Conservation (phyloP, 352 stramenopile species). For the Blastocystis sp. region DNA sequence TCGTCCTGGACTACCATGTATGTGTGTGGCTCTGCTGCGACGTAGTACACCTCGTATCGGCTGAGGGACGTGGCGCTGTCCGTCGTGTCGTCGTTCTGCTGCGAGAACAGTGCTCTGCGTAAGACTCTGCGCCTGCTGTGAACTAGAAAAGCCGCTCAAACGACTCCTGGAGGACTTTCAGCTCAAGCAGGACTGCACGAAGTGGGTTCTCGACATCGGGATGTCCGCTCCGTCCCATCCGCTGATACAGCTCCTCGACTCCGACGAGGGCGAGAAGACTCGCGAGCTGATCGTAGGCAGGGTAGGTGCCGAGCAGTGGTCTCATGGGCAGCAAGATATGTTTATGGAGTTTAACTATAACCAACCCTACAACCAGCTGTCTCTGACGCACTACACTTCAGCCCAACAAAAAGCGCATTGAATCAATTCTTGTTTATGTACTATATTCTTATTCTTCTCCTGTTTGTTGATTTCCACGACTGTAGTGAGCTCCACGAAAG, state of each 20-base stretch:
- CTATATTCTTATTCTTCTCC: neutral
- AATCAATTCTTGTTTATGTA: neutral
- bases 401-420: neutral
- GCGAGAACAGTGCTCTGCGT: neutral
- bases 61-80: neutral
- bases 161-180: neutral
- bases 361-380: constrained; percentile 40
- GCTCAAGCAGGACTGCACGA: neutral
- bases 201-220: constrained; percentile 13
- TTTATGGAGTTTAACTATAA: constrained; percentile 48
- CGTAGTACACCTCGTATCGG: neutral
- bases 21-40: neutral
- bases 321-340: constrained; percentile 5
- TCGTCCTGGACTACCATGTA: constrained; percentile 13
- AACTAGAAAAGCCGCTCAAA: neutral
- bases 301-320: neutral
- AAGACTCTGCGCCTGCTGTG: neutral
- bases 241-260: neutral
- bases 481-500: neutral
- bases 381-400: constrained; percentile 26
- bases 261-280: constrained; percentile 1
- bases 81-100: constrained; percentile 28
- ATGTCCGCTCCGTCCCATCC: constrained; percentile 29
- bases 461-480: neutral
- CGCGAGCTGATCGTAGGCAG: neutral